Evolutionary conservation across 768 basidiomycete species (phyloP), one percentile per base, ranked within the genome.

Genomic region (Auricularia sp.): DNA sequence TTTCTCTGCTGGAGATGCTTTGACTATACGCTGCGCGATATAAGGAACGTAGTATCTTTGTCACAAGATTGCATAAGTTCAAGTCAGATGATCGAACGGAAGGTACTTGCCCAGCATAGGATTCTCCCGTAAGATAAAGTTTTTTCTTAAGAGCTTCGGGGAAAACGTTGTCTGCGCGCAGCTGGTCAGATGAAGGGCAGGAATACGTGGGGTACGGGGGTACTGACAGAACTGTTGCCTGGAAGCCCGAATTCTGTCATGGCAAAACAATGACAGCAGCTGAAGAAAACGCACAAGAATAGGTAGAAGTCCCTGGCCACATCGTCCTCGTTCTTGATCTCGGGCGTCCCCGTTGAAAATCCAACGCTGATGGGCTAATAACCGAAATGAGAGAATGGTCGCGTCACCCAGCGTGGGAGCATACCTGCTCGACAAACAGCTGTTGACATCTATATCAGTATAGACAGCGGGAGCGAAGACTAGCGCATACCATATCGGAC

Each of bases 261-360:
- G 29, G 29, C 29, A 29, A 29, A 29, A 29, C 2, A 29, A 29
- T 29, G 29, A 29, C 29, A 29, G 29, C 29, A 29, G 29, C 29
- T 29, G 2, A 29, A 29, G 39, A 42, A 14, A 42, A 42, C 61
- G 43, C 61, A 65, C 64, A 68, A 62, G 60, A 66, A 66, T 4
- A 66, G 18, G 29, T 67, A 68, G 34, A 69, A 64, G 62, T 66
- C 63, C 36, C 66, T 64, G 33, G 68, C 64, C 33, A 64, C 36
- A 21, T 63, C 65, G 36, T 63, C 66, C 39, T 64, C 64, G 43
- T 60, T 61, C 42, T 23, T 39, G 42, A 64, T 39, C 34, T 64
- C 58, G 33, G 51, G 23, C 36, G 63, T 23, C 8, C 63, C 63
- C 10, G 36, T 18, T 7, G 51, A 21, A 36, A 56, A 64, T 16